These are phyloP conservation scores for Gypsophila paniculata DNA, from an alignment of 179 eudicot species.

Conservation along the genomic window DNA sequence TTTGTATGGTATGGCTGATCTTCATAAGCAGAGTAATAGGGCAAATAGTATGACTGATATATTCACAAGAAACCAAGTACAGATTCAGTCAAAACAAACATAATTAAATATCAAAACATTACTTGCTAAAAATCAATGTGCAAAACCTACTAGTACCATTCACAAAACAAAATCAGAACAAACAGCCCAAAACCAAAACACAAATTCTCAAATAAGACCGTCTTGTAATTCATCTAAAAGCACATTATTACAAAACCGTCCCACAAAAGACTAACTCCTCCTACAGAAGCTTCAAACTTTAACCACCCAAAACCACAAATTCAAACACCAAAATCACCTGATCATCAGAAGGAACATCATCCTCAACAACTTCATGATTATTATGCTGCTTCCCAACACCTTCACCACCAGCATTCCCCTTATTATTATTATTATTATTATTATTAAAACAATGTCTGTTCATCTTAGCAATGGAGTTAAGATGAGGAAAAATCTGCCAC, in stretches of 20 bases:
- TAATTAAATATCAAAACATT: constrained; percentile 1
- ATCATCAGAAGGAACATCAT: constrained; percentile 27
- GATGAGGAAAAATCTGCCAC: constrained; percentile 69
- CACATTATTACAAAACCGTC: constrained; percentile 12
- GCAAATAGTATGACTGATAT: too few species aligned
- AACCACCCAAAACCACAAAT: background rate
- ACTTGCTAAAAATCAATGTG: background rate
- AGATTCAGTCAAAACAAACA: constrained; percentile 10
- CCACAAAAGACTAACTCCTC: too few species aligned
- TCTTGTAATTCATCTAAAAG: background rate
- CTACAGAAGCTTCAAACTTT: background rate
- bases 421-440: background rate
- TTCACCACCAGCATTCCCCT: background rate
- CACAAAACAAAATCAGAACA: background rate
- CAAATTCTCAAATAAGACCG: too few species aligned
- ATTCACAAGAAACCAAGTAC: too few species aligned
- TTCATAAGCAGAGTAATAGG: too few species aligned
- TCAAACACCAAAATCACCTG: constrained; percentile 22
- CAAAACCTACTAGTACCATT: too few species aligned
- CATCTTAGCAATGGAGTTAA: constrained; percentile 42
- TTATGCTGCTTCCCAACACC: constrained; percentile 18
- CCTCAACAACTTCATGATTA: constrained; percentile 28
- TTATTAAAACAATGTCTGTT: constrained; percentile 25
- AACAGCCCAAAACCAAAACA: too few species aligned
- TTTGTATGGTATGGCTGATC: background rate